These are phyloP conservation scores for Coelastrella sp. DNA, from an alignment of 139 green algal genomes.

Conservation along the genomic window DNA sequence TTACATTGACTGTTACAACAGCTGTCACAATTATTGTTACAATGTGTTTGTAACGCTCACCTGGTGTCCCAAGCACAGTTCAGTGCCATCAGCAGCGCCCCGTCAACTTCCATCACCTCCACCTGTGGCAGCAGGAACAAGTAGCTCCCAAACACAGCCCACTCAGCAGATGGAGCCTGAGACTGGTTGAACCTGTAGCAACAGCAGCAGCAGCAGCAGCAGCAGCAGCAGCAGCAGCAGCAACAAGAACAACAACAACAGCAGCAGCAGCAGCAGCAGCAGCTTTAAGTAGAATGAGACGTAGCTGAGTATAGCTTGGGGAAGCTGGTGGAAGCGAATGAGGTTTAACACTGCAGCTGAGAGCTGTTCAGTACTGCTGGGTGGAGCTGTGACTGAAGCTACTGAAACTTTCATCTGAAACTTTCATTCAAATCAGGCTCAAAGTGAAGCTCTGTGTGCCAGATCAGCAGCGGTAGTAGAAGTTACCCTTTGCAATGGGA, in stretches of 20 bases:
- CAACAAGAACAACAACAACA: background rate
- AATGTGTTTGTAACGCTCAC: background rate
- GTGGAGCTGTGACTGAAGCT: too few relatives aligned
- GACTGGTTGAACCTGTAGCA: conserved; percentile 55
- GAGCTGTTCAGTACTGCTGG: too few relatives aligned
- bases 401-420: too few relatives aligned
- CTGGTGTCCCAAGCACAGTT: conserved; percentile 82
- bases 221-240: background rate
- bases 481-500: too few relatives aligned
- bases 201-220: background rate
- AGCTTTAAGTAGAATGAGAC: too few relatives aligned
- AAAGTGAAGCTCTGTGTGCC: background rate
- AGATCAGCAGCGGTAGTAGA: too few relatives aligned
- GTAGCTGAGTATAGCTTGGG: too few relatives aligned
- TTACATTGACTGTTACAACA: too few relatives aligned
- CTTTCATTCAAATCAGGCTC: background rate
- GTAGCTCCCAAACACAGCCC: conserved; percentile 82
- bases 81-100: conserved; percentile 65
- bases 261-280: background rate
- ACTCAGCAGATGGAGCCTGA: conserved; percentile 60
- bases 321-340: too few relatives aligned
- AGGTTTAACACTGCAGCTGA: too few relatives aligned
- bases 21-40: too few relatives aligned
- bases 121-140: conserved; percentile 86
- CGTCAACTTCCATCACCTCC: conserved; percentile 72